Conservation (phyloP, 805 yeast genomes). For the Candida rishiriensis region DNA sequence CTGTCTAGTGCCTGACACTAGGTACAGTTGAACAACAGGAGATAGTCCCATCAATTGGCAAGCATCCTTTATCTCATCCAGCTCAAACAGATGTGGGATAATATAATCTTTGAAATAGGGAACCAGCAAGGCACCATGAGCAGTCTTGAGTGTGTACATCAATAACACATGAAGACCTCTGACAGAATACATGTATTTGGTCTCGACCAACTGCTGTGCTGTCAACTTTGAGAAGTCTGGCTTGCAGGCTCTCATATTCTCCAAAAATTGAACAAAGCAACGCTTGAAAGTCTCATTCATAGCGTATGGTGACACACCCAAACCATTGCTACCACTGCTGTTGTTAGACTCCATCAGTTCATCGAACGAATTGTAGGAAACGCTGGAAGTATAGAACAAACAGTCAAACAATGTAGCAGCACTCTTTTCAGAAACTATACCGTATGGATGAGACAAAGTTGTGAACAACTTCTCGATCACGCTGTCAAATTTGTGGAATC, state of each 20-base stretch:
- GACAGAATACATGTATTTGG: slow-evolving; percentile 59
- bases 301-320: slow-evolving; percentile 25
- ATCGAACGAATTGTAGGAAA: slow-evolving; percentile 24
- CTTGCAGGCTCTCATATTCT: slow-evolving; percentile 35
- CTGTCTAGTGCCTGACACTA: slow-evolving; percentile 45
- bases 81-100: slow-evolving; percentile 63
- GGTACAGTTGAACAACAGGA: slow-evolving; percentile 44
- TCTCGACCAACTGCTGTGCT: slow-evolving; percentile 53
- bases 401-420: slow-evolving; percentile 52
- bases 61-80: slow-evolving; percentile 71
- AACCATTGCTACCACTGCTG: slow-evolving; percentile 31
- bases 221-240: slow-evolving; percentile 29
- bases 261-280: slow-evolving; percentile 40
- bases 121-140: slow-evolving; percentile 48
- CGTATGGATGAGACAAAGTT: slow-evolving; percentile 62
- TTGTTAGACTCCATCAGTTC: slow-evolving; percentile 37
- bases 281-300: slow-evolving; percentile 30
- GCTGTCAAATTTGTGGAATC: slow-evolving; percentile 45
- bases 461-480: slow-evolving; percentile 41
- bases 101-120: slow-evolving; percentile 49
- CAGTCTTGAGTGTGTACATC: slow-evolving; percentile 46
- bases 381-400: slow-evolving; percentile 17
- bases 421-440: slow-evolving; percentile 63
- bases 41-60: slow-evolving; percentile 63
- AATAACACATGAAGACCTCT: slow-evolving; percentile 65